Conservation (phyloP, 768 basidiomycete genomes). For the Calocera viscosa region DNA sequence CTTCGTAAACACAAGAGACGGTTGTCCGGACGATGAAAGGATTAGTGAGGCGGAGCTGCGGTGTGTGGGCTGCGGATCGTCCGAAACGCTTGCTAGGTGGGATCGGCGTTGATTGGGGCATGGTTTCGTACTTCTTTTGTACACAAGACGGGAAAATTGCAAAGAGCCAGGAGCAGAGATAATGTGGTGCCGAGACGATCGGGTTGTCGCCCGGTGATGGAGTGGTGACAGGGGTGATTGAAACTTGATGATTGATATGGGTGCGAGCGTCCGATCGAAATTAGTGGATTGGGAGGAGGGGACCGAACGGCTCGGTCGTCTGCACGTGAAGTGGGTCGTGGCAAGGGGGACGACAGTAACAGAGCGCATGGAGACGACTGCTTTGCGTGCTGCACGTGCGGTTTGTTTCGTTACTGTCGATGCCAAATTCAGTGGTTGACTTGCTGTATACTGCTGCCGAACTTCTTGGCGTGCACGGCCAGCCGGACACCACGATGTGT, state of each 20-base stretch:
- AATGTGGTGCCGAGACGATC: slow-evolving; percentile 3
- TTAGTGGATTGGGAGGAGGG: background rate
- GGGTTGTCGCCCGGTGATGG: background rate
- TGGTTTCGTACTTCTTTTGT: slow-evolving; percentile 3
- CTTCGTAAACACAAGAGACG: slow-evolving; percentile 3
- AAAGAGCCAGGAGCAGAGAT: background rate
- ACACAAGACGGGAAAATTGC: background rate
- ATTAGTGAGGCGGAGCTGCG: background rate
- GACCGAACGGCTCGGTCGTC: slow-evolving; percentile 3
- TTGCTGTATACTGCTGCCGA: background rate
- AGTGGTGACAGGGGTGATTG: background rate
- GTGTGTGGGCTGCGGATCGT: background rate
- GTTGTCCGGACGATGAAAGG: background rate
- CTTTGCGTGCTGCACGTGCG: background rate
- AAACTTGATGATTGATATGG: background rate
- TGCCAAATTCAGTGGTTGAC: background rate
- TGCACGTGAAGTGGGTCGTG: slow-evolving; percentile 2
- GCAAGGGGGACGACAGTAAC: background rate
- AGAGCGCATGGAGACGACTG: background rate
- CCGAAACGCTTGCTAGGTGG: background rate
- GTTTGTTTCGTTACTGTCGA: background rate
- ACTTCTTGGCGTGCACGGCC: slow-evolving; percentile 7
- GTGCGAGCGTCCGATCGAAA: slow-evolving; percentile 1
- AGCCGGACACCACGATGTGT: background rate
- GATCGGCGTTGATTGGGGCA: background rate